These are phyloP conservation scores for Carex scoparia DNA, from an alignment of 176 grass and related monocot genomes.

Conservation along the genomic window DNA sequence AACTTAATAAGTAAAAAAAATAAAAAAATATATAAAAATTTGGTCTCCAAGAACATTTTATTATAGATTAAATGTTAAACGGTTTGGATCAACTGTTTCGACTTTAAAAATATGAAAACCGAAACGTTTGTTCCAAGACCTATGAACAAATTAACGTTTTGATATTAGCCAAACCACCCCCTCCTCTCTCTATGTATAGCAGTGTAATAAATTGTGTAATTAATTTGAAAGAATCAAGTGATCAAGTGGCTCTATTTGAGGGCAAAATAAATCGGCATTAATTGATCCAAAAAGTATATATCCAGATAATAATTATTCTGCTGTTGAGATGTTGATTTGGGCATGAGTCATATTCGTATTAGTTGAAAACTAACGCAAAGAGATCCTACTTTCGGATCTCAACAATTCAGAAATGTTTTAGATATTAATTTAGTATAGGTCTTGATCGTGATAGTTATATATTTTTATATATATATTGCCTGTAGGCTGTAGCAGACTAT, in stretches of 20 bases:
- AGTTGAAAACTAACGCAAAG: conserved; percentile 5
- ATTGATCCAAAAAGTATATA: background rate
- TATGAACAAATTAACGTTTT: too few relatives aligned
- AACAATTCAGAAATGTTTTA: conserved; percentile 4
- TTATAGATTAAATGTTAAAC: too few relatives aligned
- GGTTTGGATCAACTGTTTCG: too few relatives aligned
- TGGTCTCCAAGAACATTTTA: too few relatives aligned
- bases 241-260: background rate
- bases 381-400: background rate
- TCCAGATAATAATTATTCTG: background rate
- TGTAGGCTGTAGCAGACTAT: background rate
- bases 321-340: background rate
- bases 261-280: background rate
- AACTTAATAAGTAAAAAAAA: too few relatives aligned
- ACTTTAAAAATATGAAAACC: too few relatives aligned
- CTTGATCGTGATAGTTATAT: background rate
- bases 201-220: background rate
- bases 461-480: background rate
- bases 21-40: too few relatives aligned
- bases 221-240: background rate
- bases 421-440: background rate
- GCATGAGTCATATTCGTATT: conserved; percentile 7
- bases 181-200: too few relatives aligned
- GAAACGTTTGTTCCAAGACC: too few relatives aligned
- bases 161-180: too few relatives aligned